Evolutionary conservation across 106 monocot species (phyloP), one percentile per base, ranked within the genome.

Genomic region (Dendrobium catenatum): DNA sequence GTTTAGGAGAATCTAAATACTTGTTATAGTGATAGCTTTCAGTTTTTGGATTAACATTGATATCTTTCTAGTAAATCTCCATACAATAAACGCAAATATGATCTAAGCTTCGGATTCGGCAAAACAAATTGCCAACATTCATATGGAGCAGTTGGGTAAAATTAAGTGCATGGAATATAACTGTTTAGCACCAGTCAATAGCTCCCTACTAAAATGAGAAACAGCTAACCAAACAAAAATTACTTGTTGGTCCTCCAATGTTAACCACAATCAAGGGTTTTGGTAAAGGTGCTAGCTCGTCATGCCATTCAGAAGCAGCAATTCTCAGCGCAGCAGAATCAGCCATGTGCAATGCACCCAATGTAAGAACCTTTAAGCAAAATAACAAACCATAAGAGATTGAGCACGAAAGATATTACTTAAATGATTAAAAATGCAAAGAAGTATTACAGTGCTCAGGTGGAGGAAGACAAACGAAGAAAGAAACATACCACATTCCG

Each of bases 241-340:
- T 93, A 99, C 99, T 78, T 86, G 95, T 89, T 82, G 99, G 95
- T 26, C 99, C 99, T 79, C 99, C 99, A 80, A 99, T 89, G 68
- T 99, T 99, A 54, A 99, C 88, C 42, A 99, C 85, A 64, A 99
- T 93, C 81, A 99, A 85, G 61, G 99, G 99, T 85, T 93, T 99
- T 44, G 89, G 93, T 73, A 99, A 81, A 85, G 99, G 95, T 24
- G 95, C 95, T 73, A 99, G 78, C 78, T 99, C 99, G 84, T 88
- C 89, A 82, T 95, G 99, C 99, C 99, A 99, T 3, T 82, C 83
- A 27, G 81, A 83, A 84, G 99, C 99, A 85, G 99, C 91, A 74
- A 82, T 47, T 55, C 95, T 89, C 29, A 99, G 89, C 40, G 85
- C 76, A 82, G 90, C 83, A 82, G 88, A 93, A 88, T 95, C 95